Evolutionary conservation across 768 basidiomycete species (phyloP), one percentile per base, ranked within the genome.

Genomic region (Mycena metata): DNA sequence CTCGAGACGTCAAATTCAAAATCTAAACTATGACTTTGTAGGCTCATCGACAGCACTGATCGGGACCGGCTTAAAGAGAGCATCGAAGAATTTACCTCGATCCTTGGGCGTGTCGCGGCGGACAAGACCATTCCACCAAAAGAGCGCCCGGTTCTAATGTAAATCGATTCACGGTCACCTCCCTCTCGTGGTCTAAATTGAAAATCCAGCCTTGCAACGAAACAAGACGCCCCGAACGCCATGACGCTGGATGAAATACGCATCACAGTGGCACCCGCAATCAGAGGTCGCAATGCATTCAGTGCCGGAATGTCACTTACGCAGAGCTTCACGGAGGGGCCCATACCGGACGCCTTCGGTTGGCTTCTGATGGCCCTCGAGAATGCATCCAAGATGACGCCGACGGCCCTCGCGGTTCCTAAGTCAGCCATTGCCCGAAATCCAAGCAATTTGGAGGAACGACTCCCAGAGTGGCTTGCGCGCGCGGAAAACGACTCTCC

Each of bases 161-260:
- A 64, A 59, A 76, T 66, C 3, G 10, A 35, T 23, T 26, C 24
- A 9, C 36, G 17, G 42, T 17, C 35, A n/a, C 36, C 36, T 47
- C 39, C 16, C 21, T 47, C 60, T 83, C 81, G 60, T 71, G 90
- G 17, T 16, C 41, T 88, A 86, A 68, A 90, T 15, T 39, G 39
- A 39, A 43, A 46, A 63, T 21, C 56, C 61, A 84, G 83, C 60
- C 73, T 91, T 30, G 89, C 87, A 64, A 90, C 89, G 77, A 91
- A 91, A 78, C 85, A 86, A 75, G 90, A 92, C 77, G 64, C 84
- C 49, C 84, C 88, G 17, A 84, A 86, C 66, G 80, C 83, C 36
- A 80, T 87, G 75, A 79, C 84, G 39, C 75, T 87, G 3, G 83
- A 86, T 65, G 83, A 88, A 60, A 84, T 92, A 17, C 77, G 80